Evolutionary conservation across 2,329 filamentous ascomycete genomes (phyloP).

Genomic region (Alternaria sp.): DNA sequence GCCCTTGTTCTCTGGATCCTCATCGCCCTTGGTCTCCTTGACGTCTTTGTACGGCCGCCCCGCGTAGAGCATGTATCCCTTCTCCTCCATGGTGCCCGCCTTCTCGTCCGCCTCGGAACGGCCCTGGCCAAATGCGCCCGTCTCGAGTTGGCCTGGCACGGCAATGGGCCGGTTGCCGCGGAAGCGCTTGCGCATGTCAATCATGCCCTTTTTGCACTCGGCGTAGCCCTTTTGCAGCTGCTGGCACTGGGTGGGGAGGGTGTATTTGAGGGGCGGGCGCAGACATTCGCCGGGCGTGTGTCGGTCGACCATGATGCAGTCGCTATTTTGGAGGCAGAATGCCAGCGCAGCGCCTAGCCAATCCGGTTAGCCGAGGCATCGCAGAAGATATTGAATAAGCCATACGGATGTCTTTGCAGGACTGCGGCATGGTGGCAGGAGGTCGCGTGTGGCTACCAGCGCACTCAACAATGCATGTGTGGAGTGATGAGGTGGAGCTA

Average conservation of each 20-base stretch:
- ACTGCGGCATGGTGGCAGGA: slow-evolving; percentile 75
- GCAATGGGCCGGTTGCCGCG: slow-evolving; percentile 86
- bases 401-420: slow-evolving; percentile 95
- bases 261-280: slow-evolving; percentile 78
- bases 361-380: not conserved
- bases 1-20: slow-evolving; percentile 32
- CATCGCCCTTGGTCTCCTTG: slow-evolving; percentile 37
- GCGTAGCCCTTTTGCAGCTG: slow-evolving; percentile 89
- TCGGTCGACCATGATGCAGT: slow-evolving; percentile 93
- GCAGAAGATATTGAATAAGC: not conserved
- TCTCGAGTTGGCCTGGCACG: slow-evolving; percentile 41
- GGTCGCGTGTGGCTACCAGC: not conserved
- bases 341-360: slow-evolving; percentile 83
- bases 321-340: slow-evolving; percentile 92
- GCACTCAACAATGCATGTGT: slow-evolving; percentile 4
- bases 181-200: slow-evolving; percentile 99
- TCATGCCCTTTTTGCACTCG: slow-evolving; percentile 93
- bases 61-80: slow-evolving; percentile 48
- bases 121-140: slow-evolving; percentile 40
- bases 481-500: slow-evolving; percentile 12
- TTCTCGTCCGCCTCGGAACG: slow-evolving; percentile 40
- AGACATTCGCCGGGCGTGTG: slow-evolving; percentile 88
- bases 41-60: slow-evolving; percentile 41
- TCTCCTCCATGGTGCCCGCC: slow-evolving; percentile 45
- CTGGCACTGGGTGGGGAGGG: slow-evolving; percentile 85